Conservation (phyloP, 306 rosid genomes). For the Castanea crenata region DNA sequence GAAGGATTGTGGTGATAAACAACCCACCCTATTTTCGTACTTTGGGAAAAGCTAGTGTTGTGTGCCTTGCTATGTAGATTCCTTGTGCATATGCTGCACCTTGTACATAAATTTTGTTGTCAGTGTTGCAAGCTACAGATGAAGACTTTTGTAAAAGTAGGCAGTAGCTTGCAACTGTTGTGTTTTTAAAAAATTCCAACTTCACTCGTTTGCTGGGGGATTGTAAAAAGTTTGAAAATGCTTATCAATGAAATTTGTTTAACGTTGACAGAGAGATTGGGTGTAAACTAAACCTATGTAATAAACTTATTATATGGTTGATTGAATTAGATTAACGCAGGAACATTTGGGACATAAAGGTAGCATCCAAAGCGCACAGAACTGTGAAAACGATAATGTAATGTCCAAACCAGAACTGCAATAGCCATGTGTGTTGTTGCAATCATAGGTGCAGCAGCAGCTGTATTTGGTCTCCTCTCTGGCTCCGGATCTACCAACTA, state of each 20-base stretch:
- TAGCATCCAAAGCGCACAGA: not conserved
- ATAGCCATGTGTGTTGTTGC: not conserved
- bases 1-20: constrained; percentile 55
- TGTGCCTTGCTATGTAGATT: not conserved
- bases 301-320: too few relatives aligned
- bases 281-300: too few relatives aligned
- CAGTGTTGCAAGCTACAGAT: not conserved
- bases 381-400: not conserved
- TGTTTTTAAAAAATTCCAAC: too few relatives aligned
- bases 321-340: too few relatives aligned
- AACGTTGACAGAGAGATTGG: too few relatives aligned
- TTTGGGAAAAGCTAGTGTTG: constrained; percentile 54
- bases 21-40: constrained; percentile 64
- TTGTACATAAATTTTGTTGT: not conserved
- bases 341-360: not conserved
- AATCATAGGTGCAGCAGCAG: not conserved
- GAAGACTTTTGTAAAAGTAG: not conserved
- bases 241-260: too few relatives aligned
- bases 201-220: too few relatives aligned
- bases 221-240: too few relatives aligned
- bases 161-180: not conserved
- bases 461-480: too few relatives aligned
- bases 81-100: not conserved
- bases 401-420: not conserved
- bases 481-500: not conserved